Evolutionary conservation across 768 basidiomycete species (phyloP).

Genomic region (Pseudohyphozyma bogoriensis): DNA sequence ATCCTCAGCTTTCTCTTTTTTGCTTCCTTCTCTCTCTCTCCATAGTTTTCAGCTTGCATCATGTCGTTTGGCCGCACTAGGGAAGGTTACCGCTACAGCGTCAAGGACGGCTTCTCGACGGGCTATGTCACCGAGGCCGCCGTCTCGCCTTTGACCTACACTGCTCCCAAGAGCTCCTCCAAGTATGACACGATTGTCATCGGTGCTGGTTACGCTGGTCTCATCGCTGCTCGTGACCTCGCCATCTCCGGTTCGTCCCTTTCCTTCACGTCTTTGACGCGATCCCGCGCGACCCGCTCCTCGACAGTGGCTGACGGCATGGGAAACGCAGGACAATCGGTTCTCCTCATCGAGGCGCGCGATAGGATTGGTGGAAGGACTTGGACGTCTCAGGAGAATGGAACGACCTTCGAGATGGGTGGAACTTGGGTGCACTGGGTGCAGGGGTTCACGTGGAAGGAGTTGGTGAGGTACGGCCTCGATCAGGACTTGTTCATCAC

Average conservation of each 20-base stretch:
- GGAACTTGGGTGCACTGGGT: conserved; percentile 5
- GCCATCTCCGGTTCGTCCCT: too few species aligned
- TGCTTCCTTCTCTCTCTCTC: too few species aligned
- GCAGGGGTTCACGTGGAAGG: conserved; percentile 4
- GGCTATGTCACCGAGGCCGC: neutral
- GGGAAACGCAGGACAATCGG: neutral
- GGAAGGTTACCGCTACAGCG: too few species aligned
- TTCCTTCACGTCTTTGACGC: too few species aligned
- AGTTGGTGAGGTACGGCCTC: conserved; percentile 3
- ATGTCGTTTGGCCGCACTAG: too few species aligned
- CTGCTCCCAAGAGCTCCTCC: too few species aligned
- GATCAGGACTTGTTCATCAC: conserved; percentile 1
- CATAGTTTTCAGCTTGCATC: too few species aligned
- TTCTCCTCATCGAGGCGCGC: conserved; percentile 8
- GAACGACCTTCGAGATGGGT: conserved; percentile 11
- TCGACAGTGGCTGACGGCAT: too few species aligned
- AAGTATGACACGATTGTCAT: neutral
- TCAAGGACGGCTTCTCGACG: neutral
- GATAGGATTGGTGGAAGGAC: conserved; percentile 8
- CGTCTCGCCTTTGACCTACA: neutral
- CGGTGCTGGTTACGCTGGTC: neutral
- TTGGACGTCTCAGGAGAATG: conserved; percentile 4
- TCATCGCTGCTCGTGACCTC: neutral
- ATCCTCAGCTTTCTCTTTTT: too few species aligned
- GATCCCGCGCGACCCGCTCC: too few species aligned